Evolutionary conservation across 2,329 filamentous ascomycete genomes (phyloP).

Genomic region (Periconia sp.): DNA sequence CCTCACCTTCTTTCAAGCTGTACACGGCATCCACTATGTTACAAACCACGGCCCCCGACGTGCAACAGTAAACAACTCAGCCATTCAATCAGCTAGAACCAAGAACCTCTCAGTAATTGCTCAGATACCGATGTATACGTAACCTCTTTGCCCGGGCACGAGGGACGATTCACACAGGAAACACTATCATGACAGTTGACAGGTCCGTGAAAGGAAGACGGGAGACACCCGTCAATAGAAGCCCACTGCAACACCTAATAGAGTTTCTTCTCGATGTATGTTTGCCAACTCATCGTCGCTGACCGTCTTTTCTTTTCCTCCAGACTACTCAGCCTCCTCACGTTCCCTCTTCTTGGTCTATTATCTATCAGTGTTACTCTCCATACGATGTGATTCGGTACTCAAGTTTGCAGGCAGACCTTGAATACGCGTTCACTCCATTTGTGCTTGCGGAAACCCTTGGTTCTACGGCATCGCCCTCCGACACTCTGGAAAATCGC

Average conservation of each 20-base stretch:
- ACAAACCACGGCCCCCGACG: too few species aligned
- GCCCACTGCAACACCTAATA: constrained; percentile 4
- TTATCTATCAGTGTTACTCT: not conserved
- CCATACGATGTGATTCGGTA: not conserved
- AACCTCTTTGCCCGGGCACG: not conserved
- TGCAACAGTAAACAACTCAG: too few species aligned
- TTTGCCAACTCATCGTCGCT: constrained; percentile 8
- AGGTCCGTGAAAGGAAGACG: constrained; percentile 15
- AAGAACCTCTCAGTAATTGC: too few species aligned
- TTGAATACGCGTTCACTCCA: not conserved
- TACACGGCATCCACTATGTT: too few species aligned
- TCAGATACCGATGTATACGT: not conserved
- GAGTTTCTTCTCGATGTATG: constrained; percentile 14
- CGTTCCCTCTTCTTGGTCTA: not conserved
- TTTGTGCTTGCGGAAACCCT: not conserved
- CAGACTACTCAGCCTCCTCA: not conserved
- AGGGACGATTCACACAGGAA: constrained; percentile 1
- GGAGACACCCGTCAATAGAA: constrained; percentile 13
- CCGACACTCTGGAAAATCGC: constrained; percentile 1
- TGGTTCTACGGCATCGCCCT: not conserved
- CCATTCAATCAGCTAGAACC: too few species aligned
- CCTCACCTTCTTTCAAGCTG: too few species aligned
- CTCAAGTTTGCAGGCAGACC: not conserved
- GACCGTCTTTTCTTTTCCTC: constrained; percentile 2
- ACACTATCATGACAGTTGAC: constrained; percentile 30